Evolutionary conservation across 495 filamentous ascomycete species (phyloP).

Genomic region (Tuber brumale): DNA sequence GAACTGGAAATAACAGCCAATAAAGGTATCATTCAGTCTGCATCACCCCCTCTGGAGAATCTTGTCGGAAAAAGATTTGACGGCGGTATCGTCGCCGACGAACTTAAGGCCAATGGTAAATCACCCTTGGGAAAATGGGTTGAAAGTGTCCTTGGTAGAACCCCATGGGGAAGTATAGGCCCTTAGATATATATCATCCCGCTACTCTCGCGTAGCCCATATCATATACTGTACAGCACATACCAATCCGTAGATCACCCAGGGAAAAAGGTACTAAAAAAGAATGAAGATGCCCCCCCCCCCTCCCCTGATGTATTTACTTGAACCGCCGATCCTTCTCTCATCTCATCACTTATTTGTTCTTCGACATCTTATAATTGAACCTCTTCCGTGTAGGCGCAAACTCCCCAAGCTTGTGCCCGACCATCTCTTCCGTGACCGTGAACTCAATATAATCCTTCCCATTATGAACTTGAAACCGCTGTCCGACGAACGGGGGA

Average conservation of each 20-base stretch:
- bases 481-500: slow-evolving; percentile 88
- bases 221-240: neutral
- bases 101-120: slow-evolving; percentile 7
- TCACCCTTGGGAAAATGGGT: slow-evolving; percentile 16
- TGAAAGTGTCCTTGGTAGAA: slow-evolving; percentile 23
- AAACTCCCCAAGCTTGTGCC: slow-evolving; percentile 95
- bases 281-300: neutral
- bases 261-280: neutral
- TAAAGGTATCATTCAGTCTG: slow-evolving; percentile 29
- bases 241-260: neutral
- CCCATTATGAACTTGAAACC: slow-evolving; percentile 91
- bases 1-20: slow-evolving; percentile 19
- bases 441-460: slow-evolving; percentile 83
- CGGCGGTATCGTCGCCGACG: slow-evolving; percentile 20
- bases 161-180: slow-evolving; percentile 14
- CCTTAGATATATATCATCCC: neutral
- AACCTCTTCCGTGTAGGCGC: slow-evolving; percentile 80
- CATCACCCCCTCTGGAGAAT: neutral
- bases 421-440: slow-evolving; percentile 97
- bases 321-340: neutral
- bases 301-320: neutral
- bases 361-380: slow-evolving; percentile 70
- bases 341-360: slow-evolving; percentile 50
- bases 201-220: neutral
- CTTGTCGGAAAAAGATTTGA: slow-evolving; percentile 35